phyloP scores from a whole-genome alignment of 176 grass and related monocot genomes.

The maize (Zea mays) region Zm-B73-REFERENCE-NAM-5.0 NC_050104.1:80112501-80113000 shows the following conservation, averaged over 20 bases:
- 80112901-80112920: neutral
- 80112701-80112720: neutral
- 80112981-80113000: constrained; percentile 10
- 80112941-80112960: neutral
- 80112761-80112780: neutral
- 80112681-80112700: neutral
- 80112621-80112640: neutral
- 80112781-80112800: neutral
- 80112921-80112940: constrained; percentile 28
- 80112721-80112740: neutral
- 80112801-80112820: neutral
- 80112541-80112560: no score
- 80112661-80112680: neutral
- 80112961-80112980: neutral
- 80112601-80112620: no score
- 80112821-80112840: neutral
- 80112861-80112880: neutral
- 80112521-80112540: neutral
- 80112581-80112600: no score
- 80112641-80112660: neutral
- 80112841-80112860: neutral
- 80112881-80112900: neutral
- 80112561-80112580: no score
- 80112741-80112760: neutral
- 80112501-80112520: neutral